Conservation (phyloP, 2,329 filamentous ascomycete species). For the Biscogniauxia sp. region DNA sequence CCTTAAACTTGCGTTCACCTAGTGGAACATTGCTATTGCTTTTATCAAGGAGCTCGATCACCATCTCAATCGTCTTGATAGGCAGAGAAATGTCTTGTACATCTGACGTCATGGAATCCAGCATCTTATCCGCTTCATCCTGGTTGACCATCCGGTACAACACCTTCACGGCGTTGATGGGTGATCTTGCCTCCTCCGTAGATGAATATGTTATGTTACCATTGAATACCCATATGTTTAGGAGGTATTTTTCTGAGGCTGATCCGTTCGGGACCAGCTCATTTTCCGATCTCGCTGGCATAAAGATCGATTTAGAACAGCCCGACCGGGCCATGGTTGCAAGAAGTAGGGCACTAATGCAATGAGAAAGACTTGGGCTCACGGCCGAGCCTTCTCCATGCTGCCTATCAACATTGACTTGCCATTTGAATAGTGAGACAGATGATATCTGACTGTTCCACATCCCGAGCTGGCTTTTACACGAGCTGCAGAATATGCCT, state of each 20-base stretch:
- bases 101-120: slow-evolving; percentile 51
- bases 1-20: slow-evolving; percentile 56
- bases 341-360: slow-evolving; percentile 51
- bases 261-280: neutral
- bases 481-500: slow-evolving; percentile 44
- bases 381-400: slow-evolving; percentile 4
- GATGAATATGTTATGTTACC: slow-evolving; percentile 53
- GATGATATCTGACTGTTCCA: slow-evolving; percentile 45
- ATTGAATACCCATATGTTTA: slow-evolving; percentile 58
- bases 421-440: slow-evolving; percentile 57
- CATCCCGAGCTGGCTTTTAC: slow-evolving; percentile 46
- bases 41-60: slow-evolving; percentile 42
- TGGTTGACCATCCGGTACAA: slow-evolving; percentile 46
- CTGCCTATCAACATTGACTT: slow-evolving; percentile 42
- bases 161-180: slow-evolving; percentile 49
- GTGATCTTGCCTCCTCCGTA: slow-evolving; percentile 29
- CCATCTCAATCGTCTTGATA: slow-evolving; percentile 43
- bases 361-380: slow-evolving; percentile 45
- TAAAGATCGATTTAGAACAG: slow-evolving; percentile 54
- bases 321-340: slow-evolving; percentile 55
- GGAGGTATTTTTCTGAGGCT: slow-evolving; percentile 20
- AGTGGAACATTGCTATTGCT: slow-evolving; percentile 54
- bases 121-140: slow-evolving; percentile 45
- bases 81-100: slow-evolving; percentile 61
- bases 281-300: slow-evolving; percentile 34